Conservation (phyloP, 2,329 filamentous ascomycete genomes). For the Ophiostoma triangulosporum region DNA sequence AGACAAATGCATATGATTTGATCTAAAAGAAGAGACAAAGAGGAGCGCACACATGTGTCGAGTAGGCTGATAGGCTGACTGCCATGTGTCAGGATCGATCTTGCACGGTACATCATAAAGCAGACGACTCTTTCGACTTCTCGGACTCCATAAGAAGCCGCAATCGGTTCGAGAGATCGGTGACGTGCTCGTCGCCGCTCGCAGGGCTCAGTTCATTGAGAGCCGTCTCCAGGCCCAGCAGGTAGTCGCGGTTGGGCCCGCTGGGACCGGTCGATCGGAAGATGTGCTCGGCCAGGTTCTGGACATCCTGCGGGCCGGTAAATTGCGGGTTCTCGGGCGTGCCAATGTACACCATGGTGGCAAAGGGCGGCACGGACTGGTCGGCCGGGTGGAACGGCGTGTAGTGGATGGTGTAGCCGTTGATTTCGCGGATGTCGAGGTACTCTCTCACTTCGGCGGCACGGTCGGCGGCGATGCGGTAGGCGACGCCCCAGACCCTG, state of each 20-base stretch:
- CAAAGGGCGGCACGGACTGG: conserved; percentile 24
- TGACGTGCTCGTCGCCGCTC: conserved; percentile 72
- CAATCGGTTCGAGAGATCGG: conserved; percentile 63
- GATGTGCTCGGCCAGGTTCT: conserved; percentile 69
- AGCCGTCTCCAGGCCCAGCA: conserved; percentile 65
- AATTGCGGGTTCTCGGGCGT: conserved; percentile 91
- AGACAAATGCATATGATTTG: no score
- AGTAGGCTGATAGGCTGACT: no score
- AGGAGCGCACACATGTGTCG: no score
- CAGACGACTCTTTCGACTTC: no score
- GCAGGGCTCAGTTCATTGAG: conserved; percentile 59
- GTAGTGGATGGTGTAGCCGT: conserved; percentile 90
- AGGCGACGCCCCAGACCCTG: conserved; percentile 82
- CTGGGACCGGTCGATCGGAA: conserved; percentile 64
- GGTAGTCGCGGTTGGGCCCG: conserved; percentile 80
- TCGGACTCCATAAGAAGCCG: conserved; percentile 25
- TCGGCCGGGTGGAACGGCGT: conserved; percentile 62
- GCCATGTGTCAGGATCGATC: no score
- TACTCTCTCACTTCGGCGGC: conserved; percentile 74
- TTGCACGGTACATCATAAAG: no score
- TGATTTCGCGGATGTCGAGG: conserved; percentile 92
- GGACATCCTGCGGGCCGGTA: conserved; percentile 66
- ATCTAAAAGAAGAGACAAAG: no score
- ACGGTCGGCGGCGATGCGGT: conserved; percentile 60
- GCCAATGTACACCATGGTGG: conserved; percentile 78